Evolutionary conservation across 495 filamentous ascomycete species (phyloP).

Genomic region (Penicillium paxilli): DNA sequence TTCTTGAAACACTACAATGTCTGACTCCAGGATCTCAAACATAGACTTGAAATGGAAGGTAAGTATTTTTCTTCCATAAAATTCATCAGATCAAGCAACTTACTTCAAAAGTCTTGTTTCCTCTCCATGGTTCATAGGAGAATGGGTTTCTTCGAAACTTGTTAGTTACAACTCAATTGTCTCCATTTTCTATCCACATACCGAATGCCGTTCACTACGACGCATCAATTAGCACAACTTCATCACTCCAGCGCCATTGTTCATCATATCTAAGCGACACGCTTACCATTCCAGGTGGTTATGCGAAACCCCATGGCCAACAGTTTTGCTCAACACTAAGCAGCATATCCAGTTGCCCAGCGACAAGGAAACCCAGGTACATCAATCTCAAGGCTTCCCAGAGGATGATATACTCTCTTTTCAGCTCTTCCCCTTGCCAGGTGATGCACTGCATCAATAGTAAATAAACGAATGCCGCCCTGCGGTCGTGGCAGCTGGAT

Average conservation of each 20-base stretch:
- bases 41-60: conserved; percentile 57
- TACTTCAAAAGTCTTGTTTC: conserved; percentile 80
- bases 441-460: background rate
- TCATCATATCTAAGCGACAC: background rate
- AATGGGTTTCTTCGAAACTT: conserved; percentile 78
- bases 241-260: background rate
- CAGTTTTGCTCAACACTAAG: background rate
- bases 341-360: conserved; percentile 18
- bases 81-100: conserved; percentile 1
- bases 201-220: conserved; percentile 91
- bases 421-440: no score
- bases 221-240: conserved; percentile 6
- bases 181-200: conserved; percentile 33
- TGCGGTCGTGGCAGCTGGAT: background rate
- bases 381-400: no score
- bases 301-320: conserved; percentile 71
- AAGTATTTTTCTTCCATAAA: background rate
- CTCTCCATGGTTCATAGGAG: conserved; percentile 91
- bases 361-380: background rate
- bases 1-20: conserved; percentile 95
- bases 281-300: conserved; percentile 87
- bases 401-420: no score
- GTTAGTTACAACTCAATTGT: background rate
- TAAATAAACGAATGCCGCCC: background rate
- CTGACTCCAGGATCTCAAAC: conserved; percentile 92